Percentiles rank a stretch among this genome's conserved stretches.
Evolutionary conservation across 23 red algal genomes (phyloP).

Genomic region (Gracilariopsis chorda): DNA sequence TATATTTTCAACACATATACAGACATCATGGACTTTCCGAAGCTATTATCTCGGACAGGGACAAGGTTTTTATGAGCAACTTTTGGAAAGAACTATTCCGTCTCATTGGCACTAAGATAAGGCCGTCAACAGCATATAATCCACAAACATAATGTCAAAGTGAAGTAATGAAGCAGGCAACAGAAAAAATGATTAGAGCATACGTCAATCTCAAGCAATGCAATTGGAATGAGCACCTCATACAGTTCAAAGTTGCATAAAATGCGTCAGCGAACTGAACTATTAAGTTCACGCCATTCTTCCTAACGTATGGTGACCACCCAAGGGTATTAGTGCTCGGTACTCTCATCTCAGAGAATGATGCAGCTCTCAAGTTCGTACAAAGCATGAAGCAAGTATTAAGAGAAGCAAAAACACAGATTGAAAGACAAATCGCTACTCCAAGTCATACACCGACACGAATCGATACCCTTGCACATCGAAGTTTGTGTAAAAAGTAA

Average conservation of each 20-base stretch:
- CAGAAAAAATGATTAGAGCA: not conserved
- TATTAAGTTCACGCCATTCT: not conserved
- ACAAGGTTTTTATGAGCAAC: not conserved
- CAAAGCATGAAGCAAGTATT: not conserved
- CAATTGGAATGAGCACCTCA: constrained; percentile 29
- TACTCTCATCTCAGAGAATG: not conserved
- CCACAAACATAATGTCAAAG: constrained; percentile 6
- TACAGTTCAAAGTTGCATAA: not conserved
- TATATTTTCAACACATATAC: not conserved
- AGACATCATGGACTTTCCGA: not conserved
- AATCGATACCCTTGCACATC: not conserved
- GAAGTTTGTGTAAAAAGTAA: not conserved
- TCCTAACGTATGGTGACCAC: constrained; percentile 11
- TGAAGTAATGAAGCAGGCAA: constrained; percentile 36
- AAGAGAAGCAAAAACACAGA: not conserved
- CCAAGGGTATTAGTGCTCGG: not conserved
- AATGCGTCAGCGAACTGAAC: not conserved
- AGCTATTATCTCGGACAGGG: not conserved
- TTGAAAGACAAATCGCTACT: not conserved
- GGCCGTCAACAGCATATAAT: not conserved
- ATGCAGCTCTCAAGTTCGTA: not conserved
- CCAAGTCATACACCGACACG: not conserved
- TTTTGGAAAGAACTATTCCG: constrained; percentile 19
- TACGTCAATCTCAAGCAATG: not conserved
- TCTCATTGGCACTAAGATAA: not conserved